Conservation (phyloP, 495 filamentous ascomycete species). For the Choiromyces venosus region DNA sequence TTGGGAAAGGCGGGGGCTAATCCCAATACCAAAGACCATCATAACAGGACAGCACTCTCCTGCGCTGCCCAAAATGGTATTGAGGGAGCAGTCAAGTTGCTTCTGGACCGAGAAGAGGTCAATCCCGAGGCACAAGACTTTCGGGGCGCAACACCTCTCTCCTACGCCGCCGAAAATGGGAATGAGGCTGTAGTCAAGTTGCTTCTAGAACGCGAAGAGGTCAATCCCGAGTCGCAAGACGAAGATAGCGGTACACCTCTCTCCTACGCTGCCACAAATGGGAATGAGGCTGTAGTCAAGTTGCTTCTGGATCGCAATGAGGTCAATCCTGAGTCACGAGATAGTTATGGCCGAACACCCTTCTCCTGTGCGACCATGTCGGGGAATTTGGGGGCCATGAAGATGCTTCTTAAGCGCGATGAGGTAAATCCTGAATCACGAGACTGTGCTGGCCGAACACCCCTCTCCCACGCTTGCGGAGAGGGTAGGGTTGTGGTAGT, state of each 20-base stretch:
- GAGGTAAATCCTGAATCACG: no score
- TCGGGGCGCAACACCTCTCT: slow-evolving; percentile 43
- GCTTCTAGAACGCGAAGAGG: neutral
- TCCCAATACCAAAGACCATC: slow-evolving; percentile 5
- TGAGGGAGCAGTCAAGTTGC: slow-evolving; percentile 28
- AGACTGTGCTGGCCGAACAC: no score
- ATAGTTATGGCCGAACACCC: no score
- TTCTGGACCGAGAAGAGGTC: slow-evolving; percentile 30
- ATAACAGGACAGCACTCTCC: slow-evolving; percentile 37
- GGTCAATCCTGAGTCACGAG: slow-evolving; percentile 3
- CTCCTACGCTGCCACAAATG: slow-evolving; percentile 43
- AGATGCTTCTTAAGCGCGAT: neutral
- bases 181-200: slow-evolving; percentile 42
- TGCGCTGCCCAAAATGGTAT: slow-evolving; percentile 39
- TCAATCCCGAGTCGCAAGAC: slow-evolving; percentile 8
- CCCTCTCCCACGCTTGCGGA: no score
- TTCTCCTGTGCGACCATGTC: slow-evolving; percentile 43
- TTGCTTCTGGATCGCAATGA: neutral
- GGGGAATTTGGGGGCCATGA: slow-evolving; percentile 44
- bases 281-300: slow-evolving; percentile 43
- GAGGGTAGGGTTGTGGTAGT: no score
- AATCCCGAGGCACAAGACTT: slow-evolving; percentile 21
- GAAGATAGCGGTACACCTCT: no score
- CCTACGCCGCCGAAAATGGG: slow-evolving; percentile 43
- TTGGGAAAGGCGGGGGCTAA: slow-evolving; percentile 9